phyloP scores from a whole-genome alignment of 306 rosid species.

The Abrus precatorius region DNA sequence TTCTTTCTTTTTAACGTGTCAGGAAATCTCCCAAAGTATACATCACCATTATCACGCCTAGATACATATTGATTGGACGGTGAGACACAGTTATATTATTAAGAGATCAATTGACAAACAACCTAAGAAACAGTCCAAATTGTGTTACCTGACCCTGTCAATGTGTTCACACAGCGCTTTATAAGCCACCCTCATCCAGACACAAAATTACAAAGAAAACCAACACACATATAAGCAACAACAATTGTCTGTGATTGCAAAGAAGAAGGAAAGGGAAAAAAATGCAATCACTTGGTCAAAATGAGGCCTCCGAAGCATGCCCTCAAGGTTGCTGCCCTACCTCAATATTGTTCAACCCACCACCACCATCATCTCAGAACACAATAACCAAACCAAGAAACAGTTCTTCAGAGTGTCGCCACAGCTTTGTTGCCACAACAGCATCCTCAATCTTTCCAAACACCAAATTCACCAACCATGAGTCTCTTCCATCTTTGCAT shows the following conservation, averaged over 20 bases:
- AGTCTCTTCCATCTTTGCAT: conserved; percentile 78
- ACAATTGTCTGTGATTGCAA: conserved; percentile 40
- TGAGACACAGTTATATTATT: conserved; percentile 33
- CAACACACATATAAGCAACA: conserved; percentile 39
- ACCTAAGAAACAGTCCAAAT: conserved; percentile 48
- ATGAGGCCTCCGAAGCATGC: conserved; percentile 62
- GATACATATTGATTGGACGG: conserved; percentile 17
- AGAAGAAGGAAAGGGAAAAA: conserved; percentile 12
- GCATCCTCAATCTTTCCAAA: conserved; percentile 80
- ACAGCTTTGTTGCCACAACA: conserved; percentile 67
- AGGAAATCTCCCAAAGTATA: conserved; percentile 32
- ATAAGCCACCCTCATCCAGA: conserved; percentile 5
- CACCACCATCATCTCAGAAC: conserved; percentile 51
- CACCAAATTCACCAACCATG: conserved; percentile 88
- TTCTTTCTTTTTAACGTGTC: background rate
- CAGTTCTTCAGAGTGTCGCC: conserved; percentile 78
- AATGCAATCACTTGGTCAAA: conserved; percentile 67
- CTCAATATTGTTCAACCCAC: conserved; percentile 55
- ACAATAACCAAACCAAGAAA: conserved; percentile 57
- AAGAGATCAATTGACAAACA: conserved; percentile 42
- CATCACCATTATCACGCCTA: conserved; percentile 17
- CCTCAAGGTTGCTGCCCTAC: conserved; percentile 73
- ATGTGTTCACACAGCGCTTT: conserved; percentile 38
- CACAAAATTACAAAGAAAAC: conserved; percentile 41
- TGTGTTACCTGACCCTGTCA: conserved; percentile 54